These are phyloP conservation scores for Hyphodiscus sp. DNA, from an alignment of 2,329 filamentous ascomycete genomes.

Conservation along the genomic window DNA sequence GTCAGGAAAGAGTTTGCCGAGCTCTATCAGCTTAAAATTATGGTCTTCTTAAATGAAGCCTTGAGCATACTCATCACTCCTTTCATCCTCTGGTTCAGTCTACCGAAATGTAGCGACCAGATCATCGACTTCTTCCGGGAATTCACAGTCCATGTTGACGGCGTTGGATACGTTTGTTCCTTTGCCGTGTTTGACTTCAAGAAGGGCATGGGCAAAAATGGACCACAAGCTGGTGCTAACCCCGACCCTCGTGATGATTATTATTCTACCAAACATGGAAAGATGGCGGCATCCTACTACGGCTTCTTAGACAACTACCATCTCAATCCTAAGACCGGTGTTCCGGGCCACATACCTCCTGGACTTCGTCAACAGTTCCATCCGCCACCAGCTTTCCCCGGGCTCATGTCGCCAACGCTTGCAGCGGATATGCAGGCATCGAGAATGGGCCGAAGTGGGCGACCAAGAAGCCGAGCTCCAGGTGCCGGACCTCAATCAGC, in stretches of 20 bases:
- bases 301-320: constrained; percentile 92
- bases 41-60: constrained; percentile 90
- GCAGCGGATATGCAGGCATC: constrained; percentile 51
- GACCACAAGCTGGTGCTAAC: constrained; percentile 31
- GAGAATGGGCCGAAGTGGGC: constrained; percentile 41
- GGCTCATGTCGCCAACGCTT: constrained; percentile 56
- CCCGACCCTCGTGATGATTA: constrained; percentile 77
- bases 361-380: constrained; percentile 57
- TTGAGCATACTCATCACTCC: constrained; percentile 89
- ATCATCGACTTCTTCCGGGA: constrained; percentile 98
- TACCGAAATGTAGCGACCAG: constrained; percentile 83
- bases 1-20: constrained; percentile 85
- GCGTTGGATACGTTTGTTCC: constrained; percentile 90
- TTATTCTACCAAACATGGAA: constrained; percentile 90
- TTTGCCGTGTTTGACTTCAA: constrained; percentile 98
- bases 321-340: constrained; percentile 62
- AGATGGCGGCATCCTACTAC: constrained; percentile 96
- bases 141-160: constrained; percentile 95
- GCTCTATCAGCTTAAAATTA: constrained; percentile 84
- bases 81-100: constrained; percentile 76
- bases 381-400: constrained; percentile 69
- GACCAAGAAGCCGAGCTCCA: constrained; percentile 36
- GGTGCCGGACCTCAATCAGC: constrained; percentile 29
- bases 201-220: constrained; percentile 58
- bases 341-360: constrained; percentile 53